Base-by-base conservation (phyloP, 2,329 filamentous ascomycete species). In the Penicillium concentricum region DNA sequence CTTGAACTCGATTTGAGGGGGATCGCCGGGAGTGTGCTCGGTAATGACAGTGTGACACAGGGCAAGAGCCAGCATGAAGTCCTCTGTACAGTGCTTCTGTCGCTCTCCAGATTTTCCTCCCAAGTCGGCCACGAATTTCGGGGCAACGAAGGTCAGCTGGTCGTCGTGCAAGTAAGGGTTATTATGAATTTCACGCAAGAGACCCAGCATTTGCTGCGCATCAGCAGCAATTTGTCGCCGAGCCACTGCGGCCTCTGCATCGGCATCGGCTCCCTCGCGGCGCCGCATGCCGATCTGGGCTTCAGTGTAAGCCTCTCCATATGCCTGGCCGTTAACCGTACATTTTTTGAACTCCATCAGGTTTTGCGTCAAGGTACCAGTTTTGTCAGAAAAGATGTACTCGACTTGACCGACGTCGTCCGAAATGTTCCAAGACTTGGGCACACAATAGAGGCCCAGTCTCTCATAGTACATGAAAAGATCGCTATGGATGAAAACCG, bases 321-420 rank as follows among this genome's bases (percentile, higher is more conserved):
- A 99, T 0, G 92, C 87, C 58, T 94, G 85, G n/a, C 93, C 93
- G 68, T 97, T 97, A 75, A 99, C 88, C 0, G 92, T 96, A 54
- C 89, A 92, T 76, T 99, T 99, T 76, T 97, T 99, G 84, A 97
- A 99, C 74, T 99, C 95, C 94, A 96, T 96, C 51, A 95, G 89
- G 72, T 96, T 96, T 69, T 95, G 91, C 0, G 91, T 96, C 62
- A 96, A 78, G 2, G 91, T 96, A 57, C 91, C 91, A 0, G 91
- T 96, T 77, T 96, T 96, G 80, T 96, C 91, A 0, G 91, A 97
- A 75, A 99, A 99, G 64, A 99, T 96, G 79, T 97, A 99, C 76
- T 97, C 94, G 61, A 99, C 96, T 76, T 99, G 94, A 13, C 94
- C 94, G 45, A 99, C 82, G 68, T 99, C 95, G 70, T 99, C 94